Percentiles rank a stretch among this genome's conserved stretches.
phyloP scores from a whole-genome alignment of 2,329 filamentous ascomycete species.

The Fonsecaea multimorphosa region DNA sequence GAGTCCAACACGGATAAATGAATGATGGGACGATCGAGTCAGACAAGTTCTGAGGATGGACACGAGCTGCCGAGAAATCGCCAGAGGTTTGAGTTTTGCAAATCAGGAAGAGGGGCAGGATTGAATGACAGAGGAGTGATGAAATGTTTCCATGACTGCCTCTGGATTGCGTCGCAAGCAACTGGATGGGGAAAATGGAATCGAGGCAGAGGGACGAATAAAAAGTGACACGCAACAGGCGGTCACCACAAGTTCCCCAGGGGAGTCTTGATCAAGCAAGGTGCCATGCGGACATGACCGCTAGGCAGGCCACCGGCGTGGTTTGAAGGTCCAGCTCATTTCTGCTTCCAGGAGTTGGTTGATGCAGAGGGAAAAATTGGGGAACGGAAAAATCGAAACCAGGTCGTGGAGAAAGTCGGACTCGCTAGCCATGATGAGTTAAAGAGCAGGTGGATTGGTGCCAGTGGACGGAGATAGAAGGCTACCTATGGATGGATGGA shows the following conservation, averaged over 20 bases:
- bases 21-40: no score
- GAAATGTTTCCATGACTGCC: background rate
- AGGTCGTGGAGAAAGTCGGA: conserved; percentile 5
- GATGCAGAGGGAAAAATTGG: background rate
- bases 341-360: background rate
- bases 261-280: conserved; percentile 6
- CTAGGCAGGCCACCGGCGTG: conserved; percentile 15
- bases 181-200: conserved; percentile 1
- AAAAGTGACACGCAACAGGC: background rate
- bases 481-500: no score
- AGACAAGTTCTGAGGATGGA: background rate
- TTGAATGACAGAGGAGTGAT: background rate
- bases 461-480: background rate
- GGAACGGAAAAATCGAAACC: conserved; percentile 3
- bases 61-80: background rate
- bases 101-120: background rate
- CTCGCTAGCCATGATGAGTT: conserved; percentile 9
- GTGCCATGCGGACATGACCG: conserved; percentile 14
- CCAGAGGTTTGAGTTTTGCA: background rate
- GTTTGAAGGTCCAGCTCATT: conserved; percentile 3
- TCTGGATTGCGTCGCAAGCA: background rate
- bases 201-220: background rate
- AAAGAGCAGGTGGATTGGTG: background rate
- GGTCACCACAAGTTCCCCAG: background rate
- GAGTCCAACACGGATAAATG: background rate